Conservation (phyloP, 345 rosid genomes). For the Brassica rapa region DNA sequence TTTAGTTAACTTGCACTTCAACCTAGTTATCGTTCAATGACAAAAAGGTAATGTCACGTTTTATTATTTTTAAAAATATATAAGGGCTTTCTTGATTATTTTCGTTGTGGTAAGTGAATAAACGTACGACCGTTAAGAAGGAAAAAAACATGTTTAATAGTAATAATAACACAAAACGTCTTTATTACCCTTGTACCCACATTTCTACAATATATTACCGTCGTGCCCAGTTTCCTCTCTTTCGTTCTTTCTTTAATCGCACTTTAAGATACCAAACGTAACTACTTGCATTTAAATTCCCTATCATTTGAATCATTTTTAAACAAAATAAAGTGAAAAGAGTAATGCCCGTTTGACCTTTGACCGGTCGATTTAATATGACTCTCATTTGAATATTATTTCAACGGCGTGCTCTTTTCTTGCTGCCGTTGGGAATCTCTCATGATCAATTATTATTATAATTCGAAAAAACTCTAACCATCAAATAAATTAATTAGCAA, state of each 20-base stretch:
- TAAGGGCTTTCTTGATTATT: background rate
- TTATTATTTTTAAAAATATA: too few species aligned
- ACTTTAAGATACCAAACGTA: slow-evolving; percentile 14
- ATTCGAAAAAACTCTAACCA: background rate
- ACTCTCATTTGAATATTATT: too few species aligned
- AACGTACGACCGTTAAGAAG: background rate
- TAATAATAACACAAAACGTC: too few species aligned
- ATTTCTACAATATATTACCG: too few species aligned
- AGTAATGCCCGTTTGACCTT: slow-evolving; percentile 26
- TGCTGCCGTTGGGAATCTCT: slow-evolving; percentile 36
- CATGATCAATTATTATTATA: slow-evolving; percentile 10
- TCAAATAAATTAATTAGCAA: slow-evolving; percentile 30
- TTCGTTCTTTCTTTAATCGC: too few species aligned
- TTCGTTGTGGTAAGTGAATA: background rate
- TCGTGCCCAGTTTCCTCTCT: too few species aligned
- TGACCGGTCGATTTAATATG: slow-evolving; percentile 38
- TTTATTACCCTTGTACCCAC: too few species aligned
- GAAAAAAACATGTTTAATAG: background rate
- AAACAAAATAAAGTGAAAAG: slow-evolving; percentile 8
- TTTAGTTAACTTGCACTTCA: background rate
- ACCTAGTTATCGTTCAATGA: background rate
- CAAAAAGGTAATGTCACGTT: background rate
- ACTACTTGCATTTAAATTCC: slow-evolving; percentile 18
- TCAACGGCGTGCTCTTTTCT: slow-evolving; percentile 36
- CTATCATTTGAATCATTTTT: background rate